Conservation (phyloP, 202 grass and related monocot species). For the Zoysia matrella region DNA sequence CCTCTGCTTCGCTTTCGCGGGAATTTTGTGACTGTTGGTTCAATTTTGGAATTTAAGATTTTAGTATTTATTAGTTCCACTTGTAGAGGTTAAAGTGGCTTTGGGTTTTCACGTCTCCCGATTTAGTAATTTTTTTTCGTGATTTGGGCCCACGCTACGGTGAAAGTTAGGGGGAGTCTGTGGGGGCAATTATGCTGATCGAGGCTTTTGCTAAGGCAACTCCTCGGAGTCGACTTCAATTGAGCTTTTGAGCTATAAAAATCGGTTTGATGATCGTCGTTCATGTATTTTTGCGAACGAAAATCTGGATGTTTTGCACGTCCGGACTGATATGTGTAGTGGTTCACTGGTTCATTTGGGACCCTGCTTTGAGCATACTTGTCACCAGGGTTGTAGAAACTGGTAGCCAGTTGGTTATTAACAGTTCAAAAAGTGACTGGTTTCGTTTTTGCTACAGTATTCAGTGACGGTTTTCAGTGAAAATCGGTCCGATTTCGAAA, state of each 20-base stretch:
- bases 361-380: too few relatives aligned
- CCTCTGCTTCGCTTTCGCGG: conserved; percentile 12
- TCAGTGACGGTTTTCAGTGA: too few relatives aligned
- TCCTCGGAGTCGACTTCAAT: background rate
- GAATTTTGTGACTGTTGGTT: background rate
- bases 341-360: background rate
- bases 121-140: background rate
- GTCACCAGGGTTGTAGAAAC: too few relatives aligned
- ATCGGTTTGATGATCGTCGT: background rate
- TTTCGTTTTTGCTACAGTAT: too few relatives aligned
- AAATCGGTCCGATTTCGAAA: too few relatives aligned
- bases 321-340: background rate
- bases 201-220: background rate
- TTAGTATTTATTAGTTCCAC: background rate
- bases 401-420: too few relatives aligned
- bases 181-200: background rate
- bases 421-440: too few relatives aligned
- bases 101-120: background rate
- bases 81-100: background rate
- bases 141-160: background rate
- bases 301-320: background rate
- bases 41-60: background rate
- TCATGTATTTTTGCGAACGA: background rate
- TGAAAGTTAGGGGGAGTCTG: background rate
- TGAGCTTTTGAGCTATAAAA: background rate